phyloP scores from a whole-genome alignment of 2,329 filamentous ascomycete genomes.

The Exophiala bonariae region DNA sequence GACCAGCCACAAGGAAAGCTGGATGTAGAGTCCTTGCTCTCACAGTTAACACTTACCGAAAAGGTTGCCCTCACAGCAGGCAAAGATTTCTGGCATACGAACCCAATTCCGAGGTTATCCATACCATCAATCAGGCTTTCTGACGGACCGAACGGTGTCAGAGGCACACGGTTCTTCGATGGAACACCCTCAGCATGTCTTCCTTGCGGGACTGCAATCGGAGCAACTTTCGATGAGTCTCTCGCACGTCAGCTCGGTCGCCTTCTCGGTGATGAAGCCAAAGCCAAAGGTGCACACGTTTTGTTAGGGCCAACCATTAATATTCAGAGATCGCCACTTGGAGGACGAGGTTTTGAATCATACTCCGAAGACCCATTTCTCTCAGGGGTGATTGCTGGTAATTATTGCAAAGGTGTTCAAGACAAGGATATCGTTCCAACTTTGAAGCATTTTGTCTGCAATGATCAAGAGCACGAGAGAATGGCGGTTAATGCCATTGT shows the following conservation, averaged over 20 bases:
- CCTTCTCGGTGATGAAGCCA: constrained; percentile 70
- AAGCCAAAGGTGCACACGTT: constrained; percentile 72
- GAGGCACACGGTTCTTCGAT: constrained; percentile 66
- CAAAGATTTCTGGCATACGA: constrained; percentile 69
- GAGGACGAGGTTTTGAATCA: constrained; percentile 82
- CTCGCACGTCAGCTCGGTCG: constrained; percentile 68
- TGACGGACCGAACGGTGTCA: constrained; percentile 68
- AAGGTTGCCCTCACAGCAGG: constrained; percentile 34
- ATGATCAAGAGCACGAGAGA: constrained; percentile 45
- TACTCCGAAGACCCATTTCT: constrained; percentile 80
- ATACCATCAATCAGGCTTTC: constrained; percentile 66
- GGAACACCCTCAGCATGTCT: constrained; percentile 64
- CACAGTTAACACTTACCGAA: constrained; percentile 9
- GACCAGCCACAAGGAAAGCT: neutral
- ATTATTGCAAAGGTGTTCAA: constrained; percentile 71
- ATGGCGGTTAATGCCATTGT: constrained; percentile 41
- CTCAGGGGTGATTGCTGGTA: constrained; percentile 69
- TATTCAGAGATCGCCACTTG: constrained; percentile 76
- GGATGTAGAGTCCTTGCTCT: neutral
- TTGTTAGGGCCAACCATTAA: constrained; percentile 75
- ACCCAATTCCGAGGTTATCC: constrained; percentile 59
- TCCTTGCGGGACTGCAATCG: constrained; percentile 69
- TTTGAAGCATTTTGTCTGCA: constrained; percentile 63
- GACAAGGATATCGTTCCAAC: constrained; percentile 71
- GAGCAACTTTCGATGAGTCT: constrained; percentile 73